These are phyloP conservation scores for Bauhinia variegata DNA, from an alignment of 306 rosid genomes.

Conservation along the genomic window DNA sequence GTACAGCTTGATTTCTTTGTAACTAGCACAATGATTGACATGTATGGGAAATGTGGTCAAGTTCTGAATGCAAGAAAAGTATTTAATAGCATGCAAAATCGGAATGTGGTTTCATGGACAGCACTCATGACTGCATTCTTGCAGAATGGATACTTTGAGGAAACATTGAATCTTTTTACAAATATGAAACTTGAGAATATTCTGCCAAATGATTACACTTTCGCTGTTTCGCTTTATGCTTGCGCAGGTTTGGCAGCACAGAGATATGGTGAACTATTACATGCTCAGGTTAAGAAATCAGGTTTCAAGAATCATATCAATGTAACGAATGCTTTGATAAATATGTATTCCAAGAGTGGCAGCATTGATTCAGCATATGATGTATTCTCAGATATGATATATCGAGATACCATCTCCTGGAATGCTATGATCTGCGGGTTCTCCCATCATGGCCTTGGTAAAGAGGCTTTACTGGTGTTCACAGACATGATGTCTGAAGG, in stretches of 20 bases:
- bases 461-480: constrained; percentile 43
- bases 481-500: constrained; percentile 37
- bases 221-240: constrained; percentile 45
- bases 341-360: constrained; percentile 50
- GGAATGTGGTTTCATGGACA: constrained; percentile 45
- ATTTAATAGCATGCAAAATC: constrained; percentile 28
- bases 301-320: constrained; percentile 41
- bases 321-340: constrained; percentile 49
- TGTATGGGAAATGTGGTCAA: constrained; percentile 52
- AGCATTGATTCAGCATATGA: constrained; percentile 41
- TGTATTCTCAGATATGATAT: constrained; percentile 26
- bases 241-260: constrained; percentile 42
- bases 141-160: constrained; percentile 50
- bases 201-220: constrained; percentile 43
- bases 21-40: constrained; percentile 38
- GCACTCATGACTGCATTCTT: constrained; percentile 44
- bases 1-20: constrained; percentile 33
- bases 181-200: constrained; percentile 37
- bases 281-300: constrained; percentile 35
- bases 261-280: constrained; percentile 41
- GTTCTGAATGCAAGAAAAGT: constrained; percentile 34
- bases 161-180: constrained; percentile 36
- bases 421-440: constrained; percentile 47
- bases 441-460: constrained; percentile 51
- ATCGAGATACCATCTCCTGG: constrained; percentile 39